Base-by-base conservation (phyloP, 495 filamentous ascomycete genomes). In the Penicillium herquei region DNA sequence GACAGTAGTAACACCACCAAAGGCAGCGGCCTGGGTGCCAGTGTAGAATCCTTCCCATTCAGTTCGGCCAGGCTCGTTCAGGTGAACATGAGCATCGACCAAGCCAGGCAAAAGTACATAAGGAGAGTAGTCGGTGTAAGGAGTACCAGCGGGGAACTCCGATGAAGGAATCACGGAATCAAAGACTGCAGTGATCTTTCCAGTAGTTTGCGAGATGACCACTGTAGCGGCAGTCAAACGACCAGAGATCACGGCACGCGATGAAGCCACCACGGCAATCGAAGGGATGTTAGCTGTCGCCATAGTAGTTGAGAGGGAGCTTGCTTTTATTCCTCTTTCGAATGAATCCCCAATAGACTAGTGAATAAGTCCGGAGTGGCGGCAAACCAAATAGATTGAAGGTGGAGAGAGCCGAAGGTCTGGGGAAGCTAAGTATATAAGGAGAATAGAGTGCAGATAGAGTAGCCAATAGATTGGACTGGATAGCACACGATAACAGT, bases 31-130 rank as follows among this genome's bases (percentile, higher is more conserved):
- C 68, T 87, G 81, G 30, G 94, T 98, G 41, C 94, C 94, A 2
- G 91, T 95, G 71, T 86, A 85, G 80, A 98, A 98, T 21, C 94
- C 94, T 66, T 98, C 94, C 94, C 94, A 98, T 84, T 98, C 94
- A 39, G 94, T 98, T 17, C 94, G 82, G 44, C 94, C 94, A 0
- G 94, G 94, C 76, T 98, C 94, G 65, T 98, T 98, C 63, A 98
- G 84, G 71, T 98, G 94, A 33, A 98, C 94, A 70, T 98, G 94
- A 13, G 94, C 94, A 71, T 98, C 94, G 10, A 98, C 94, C 34
- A 98, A 78, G 16, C 94, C 94, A 0, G 94, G 94, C 33, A 98
- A 83, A 34, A 98, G 76, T 16, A 96, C 77, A 71, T 86, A 80
- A n/a, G 94, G 92, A 12, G 88, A 88, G 74, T 95, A 87, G 75